These are phyloP conservation scores for Pelargonium cotyledonis DNA, from an alignment of 441 rosid genomes.

Conservation along the genomic window DNA sequence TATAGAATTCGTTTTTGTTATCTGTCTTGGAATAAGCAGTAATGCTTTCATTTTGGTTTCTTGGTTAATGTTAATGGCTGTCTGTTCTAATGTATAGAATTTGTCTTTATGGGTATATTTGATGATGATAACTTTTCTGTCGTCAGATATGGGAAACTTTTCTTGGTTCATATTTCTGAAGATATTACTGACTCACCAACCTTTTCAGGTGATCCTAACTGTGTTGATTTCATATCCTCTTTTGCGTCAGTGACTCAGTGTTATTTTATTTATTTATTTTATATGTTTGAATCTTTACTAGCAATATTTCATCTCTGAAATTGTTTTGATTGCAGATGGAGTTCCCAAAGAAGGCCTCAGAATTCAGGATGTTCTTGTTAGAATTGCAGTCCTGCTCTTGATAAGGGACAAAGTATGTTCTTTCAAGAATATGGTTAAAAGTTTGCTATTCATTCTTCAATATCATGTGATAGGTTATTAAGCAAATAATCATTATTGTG, in stretches of 20 bases:
- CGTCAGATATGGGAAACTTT: constrained; percentile 65
- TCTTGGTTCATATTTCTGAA: constrained; percentile 70
- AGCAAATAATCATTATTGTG: not conserved
- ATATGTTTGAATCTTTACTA: constrained; percentile 15
- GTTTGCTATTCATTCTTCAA: not conserved
- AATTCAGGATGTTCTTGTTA: constrained; percentile 74
- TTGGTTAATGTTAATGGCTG: no score
- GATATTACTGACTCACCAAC: constrained; percentile 57
- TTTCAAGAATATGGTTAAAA: constrained; percentile 3
- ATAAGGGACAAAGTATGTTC: constrained; percentile 67
- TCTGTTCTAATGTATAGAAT: no score
- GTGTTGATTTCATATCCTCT: constrained; percentile 9
- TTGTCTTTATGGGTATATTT: no score
- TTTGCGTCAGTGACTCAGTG: not conserved
- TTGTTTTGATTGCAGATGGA: constrained; percentile 60
- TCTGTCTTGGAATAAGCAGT: no score
- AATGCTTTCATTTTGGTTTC: no score
- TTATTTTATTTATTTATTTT: constrained; percentile 8
- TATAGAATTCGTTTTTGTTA: no score
- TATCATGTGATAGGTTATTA: not conserved
- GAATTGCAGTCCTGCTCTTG: constrained; percentile 63
- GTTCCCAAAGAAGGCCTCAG: constrained; percentile 99
- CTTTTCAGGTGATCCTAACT: constrained; percentile 58
- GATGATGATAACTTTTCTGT: no score
- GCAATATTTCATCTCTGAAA: constrained; percentile 16